Percentiles rank a stretch among this genome's conserved stretches.
These are phyloP conservation scores for Dendrocalamus sinicus DNA, from an alignment of 176 grass and related monocot genomes.

Conservation along the genomic window DNA sequence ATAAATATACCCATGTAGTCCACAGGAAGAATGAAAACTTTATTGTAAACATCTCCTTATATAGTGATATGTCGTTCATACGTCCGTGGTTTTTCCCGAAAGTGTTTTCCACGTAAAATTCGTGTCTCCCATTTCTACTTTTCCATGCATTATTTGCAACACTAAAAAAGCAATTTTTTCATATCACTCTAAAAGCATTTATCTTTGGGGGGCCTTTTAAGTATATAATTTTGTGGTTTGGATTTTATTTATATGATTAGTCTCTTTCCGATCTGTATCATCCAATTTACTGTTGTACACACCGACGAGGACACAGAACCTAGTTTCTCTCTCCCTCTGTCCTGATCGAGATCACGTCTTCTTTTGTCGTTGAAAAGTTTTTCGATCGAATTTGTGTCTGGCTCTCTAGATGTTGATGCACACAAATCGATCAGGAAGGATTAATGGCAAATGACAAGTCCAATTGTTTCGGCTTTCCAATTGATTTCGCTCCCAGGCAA, in stretches of 20 bases:
- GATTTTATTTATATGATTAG: background rate
- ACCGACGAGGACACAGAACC: background rate
- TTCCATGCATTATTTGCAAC: too few species aligned
- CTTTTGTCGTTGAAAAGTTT: background rate
- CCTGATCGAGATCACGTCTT: background rate
- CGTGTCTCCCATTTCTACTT: too few species aligned
- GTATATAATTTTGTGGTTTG: background rate
- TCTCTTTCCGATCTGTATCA: slow-evolving; percentile 29
- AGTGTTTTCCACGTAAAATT: too few species aligned
- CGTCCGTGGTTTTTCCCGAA: too few species aligned
- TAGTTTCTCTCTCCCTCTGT: background rate
- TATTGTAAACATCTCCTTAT: too few species aligned
- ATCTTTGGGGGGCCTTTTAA: background rate
- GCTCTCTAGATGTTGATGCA: background rate
- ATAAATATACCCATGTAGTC: too few species aligned
- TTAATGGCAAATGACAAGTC: too few species aligned
- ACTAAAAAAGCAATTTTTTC: background rate
- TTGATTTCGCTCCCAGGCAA: too few species aligned
- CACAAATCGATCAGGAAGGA: background rate
- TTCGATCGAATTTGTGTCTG: background rate
- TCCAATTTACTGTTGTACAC: slow-evolving; percentile 15
- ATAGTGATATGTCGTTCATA: too few species aligned
- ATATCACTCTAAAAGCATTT: background rate
- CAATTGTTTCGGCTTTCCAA: too few species aligned
- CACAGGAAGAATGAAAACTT: too few species aligned